Evolutionary conservation across 352 stramenopile genomes (phyloP), one percentile per base, ranked within the genome.

Genomic region (Elongisporangium undulatum): DNA sequence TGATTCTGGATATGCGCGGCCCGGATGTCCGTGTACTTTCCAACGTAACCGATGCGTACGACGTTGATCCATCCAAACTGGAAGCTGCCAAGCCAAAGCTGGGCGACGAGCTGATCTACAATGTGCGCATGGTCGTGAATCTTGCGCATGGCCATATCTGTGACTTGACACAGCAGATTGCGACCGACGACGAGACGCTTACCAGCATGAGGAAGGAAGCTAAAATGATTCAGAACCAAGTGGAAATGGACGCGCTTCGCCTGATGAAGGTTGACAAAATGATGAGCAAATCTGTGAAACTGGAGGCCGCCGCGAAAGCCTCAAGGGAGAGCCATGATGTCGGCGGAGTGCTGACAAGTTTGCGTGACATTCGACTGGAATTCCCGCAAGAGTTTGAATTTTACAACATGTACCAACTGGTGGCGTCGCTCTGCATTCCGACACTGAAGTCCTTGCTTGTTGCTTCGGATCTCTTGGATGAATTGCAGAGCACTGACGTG

Each of bases 91-190:
- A 67, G 55, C 87, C 88, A 0, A 94, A 94, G 63, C 64, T 97
- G 6, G 90, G 90, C 2, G 85, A 97, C 52, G 90, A 97, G 69
- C 72, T 97, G 20, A 89, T 97, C 64, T 94, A 96, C 67, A 97
- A 97, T 57, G 82, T 97, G 15, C 74, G 82, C 26, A 91, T 92
- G 71, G 74, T 97, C 16, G 88, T 97, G 45, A 93, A 93, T 61
- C 59, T 93, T 2, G 71, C 88, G 3, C 81, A 96, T 67, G 77
- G 80, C 8, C 71, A 85, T 34, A 90, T 96, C 58, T 85, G 78
- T 49, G 81, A 90, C 58, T 56, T 92, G 45, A 92, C 68, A 19
- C 78, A 90, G 50, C 90, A 92, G 57, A 82, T 89, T 49, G 71
- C 76, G 4, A 62, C 61, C 0, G 89, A 84, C 62, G 63, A 57